A percentile compares a stretch with the other conserved stretches of the same genome.
Evolutionary conservation across 78 protist genomes (phyloP).

Genomic region (Pigoraptor vietnamica): DNA sequence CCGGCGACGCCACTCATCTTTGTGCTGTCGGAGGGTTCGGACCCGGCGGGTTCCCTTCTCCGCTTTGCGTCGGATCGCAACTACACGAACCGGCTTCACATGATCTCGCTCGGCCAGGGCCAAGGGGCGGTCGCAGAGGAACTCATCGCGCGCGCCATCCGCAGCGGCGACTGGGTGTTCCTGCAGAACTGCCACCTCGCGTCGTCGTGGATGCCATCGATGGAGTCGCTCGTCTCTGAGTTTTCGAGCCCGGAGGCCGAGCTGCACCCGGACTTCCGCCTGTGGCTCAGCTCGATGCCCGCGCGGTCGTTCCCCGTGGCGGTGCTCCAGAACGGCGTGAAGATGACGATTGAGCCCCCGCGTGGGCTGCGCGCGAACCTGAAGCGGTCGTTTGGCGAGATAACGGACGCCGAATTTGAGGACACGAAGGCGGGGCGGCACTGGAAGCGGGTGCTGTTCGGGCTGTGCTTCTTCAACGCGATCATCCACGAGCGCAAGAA

Average conservation of each 20-base stretch:
- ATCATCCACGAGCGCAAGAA: constrained; percentile 69
- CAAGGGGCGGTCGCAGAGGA: constrained; percentile 81
- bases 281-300: constrained; percentile 91
- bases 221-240: constrained; percentile 47
- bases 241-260: constrained; percentile 18
- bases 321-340: constrained; percentile 78
- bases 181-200: constrained; percentile 87
- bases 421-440: constrained; percentile 15
- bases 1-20: constrained; percentile 73
- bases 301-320: constrained; percentile 71
- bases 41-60: constrained; percentile 72
- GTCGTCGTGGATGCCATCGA: constrained; percentile 64
- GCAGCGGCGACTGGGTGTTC: constrained; percentile 79
- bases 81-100: constrained; percentile 46
- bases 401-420: constrained; percentile 18
- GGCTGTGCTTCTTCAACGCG: constrained; percentile 70
- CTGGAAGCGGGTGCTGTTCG: constrained; percentile 52
- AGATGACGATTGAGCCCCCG: constrained; percentile 87
- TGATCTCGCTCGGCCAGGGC: constrained; percentile 88
- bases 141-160: constrained; percentile 54
- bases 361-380: constrained; percentile 70
- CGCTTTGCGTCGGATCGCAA: constrained; percentile 65
- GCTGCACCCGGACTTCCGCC: constrained; percentile 68
- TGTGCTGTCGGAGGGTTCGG: constrained; percentile 80
- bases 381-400: constrained; percentile 27